Conservation (phyloP, 257 asterid species). For the Ajuga chamaepitys region DNA sequence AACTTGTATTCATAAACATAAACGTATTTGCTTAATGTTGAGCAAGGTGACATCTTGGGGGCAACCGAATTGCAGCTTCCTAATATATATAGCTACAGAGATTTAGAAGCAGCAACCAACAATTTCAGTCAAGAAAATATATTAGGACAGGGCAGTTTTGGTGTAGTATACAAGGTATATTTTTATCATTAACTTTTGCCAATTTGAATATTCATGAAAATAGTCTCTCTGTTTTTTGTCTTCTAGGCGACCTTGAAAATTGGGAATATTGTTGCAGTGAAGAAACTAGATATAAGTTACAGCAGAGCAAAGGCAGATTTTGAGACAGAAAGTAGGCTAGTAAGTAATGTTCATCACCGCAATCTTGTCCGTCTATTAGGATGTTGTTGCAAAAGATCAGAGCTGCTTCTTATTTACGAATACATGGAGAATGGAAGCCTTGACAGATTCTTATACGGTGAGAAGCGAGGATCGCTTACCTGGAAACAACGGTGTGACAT, state of each 20-base stretch:
- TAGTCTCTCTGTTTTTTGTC: too few species aligned
- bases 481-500: conserved; percentile 70
- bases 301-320: conserved; percentile 59
- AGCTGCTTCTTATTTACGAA: conserved; percentile 61
- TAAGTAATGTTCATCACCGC: conserved; percentile 84
- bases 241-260: conserved; percentile 67
- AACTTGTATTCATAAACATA: too few species aligned
- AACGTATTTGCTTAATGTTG: background rate
- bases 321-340: conserved; percentile 71
- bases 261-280: conserved; percentile 59
- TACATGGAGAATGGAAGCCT: conserved; percentile 81
- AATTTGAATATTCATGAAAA: background rate
- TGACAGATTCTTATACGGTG: conserved; percentile 45
- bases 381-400: conserved; percentile 51
- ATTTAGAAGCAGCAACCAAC: conserved; percentile 54
- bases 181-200: background rate
- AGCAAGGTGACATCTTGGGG: conserved; percentile 50
- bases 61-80: conserved; percentile 70
- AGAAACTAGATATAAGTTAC: conserved; percentile 40
- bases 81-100: conserved; percentile 43
- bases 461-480: conserved; percentile 40
- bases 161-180: conserved; percentile 66
- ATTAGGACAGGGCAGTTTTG: conserved; percentile 75
- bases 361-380: conserved; percentile 75
- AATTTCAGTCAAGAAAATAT: conserved; percentile 51